phyloP scores from a whole-genome alignment of 805 yeast genomes.

The Ogataea nitratoaversa region DNA sequence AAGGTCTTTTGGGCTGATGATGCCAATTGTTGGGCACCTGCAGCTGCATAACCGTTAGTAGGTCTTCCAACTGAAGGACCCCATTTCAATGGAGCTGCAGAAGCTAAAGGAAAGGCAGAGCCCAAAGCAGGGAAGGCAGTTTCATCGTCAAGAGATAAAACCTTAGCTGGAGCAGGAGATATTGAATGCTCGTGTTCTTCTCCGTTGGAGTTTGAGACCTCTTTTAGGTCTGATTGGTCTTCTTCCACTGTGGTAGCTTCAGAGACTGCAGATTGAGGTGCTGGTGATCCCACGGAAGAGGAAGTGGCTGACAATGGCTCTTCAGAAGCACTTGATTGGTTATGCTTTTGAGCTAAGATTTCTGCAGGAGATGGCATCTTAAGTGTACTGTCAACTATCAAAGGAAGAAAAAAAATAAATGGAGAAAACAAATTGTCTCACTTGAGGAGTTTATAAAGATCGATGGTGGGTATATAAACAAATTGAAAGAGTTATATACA shows the following conservation, averaged over 20 bases:
- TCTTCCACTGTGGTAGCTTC: slow-evolving; percentile 11
- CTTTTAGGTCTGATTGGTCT: slow-evolving; percentile 3
- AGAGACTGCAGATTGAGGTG: slow-evolving; percentile 14
- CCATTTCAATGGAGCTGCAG: slow-evolving; percentile 35
- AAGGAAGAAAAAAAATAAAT: neutral
- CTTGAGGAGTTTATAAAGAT: no score
- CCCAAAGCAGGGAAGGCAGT: slow-evolving; percentile 67
- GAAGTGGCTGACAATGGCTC: slow-evolving; percentile 11
- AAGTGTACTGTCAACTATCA: neutral
- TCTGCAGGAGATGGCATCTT: slow-evolving; percentile 38
- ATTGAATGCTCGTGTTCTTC: slow-evolving; percentile 1
- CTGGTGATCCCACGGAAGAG: slow-evolving; percentile 16
- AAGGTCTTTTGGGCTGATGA: slow-evolving; percentile 22
- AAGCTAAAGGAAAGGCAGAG: slow-evolving; percentile 35
- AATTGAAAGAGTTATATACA: no score
- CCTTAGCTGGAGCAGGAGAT: slow-evolving; percentile 9
- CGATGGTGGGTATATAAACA: no score
- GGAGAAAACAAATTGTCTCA: no score
- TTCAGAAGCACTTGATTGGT: slow-evolving; percentile 17
- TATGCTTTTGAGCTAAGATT: slow-evolving; percentile 34
- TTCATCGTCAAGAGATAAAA: slow-evolving; percentile 43
- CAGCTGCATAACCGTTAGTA: slow-evolving; percentile 7
- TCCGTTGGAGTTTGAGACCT: slow-evolving; percentile 10
- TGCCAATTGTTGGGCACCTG: slow-evolving; percentile 19
- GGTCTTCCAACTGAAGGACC: slow-evolving; percentile 33